phyloP scores from a whole-genome alignment of 148 eudicot genomes.

The Rhododendron molle region DNA sequence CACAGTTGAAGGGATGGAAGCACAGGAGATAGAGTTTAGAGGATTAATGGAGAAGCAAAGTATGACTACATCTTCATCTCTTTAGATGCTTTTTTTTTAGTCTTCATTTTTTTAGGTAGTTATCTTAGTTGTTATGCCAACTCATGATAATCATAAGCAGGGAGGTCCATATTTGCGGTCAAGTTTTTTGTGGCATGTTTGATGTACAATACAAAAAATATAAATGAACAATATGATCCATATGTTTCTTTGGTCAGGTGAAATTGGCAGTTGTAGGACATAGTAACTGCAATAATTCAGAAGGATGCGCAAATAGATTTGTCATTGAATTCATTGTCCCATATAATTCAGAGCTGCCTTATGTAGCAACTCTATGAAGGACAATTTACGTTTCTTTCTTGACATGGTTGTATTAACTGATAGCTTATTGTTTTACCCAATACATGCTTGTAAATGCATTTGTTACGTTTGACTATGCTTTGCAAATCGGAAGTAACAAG shows the following conservation, averaged over 20 bases:
- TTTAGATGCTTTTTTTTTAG: neutral
- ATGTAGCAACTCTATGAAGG: neutral
- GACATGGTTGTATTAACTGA: neutral
- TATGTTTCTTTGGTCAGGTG: neutral
- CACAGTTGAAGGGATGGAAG: slow-evolving; percentile 61
- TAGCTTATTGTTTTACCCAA: neutral
- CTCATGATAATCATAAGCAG: slow-evolving; percentile 2
- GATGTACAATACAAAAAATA: neutral
- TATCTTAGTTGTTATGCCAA: neutral
- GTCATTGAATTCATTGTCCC: neutral
- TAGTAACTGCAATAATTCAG: neutral
- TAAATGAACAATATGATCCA: neutral
- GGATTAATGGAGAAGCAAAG: slow-evolving; percentile 61
- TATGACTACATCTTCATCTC: slow-evolving; percentile 27
- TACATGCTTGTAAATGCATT: neutral
- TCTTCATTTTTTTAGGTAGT: neutral
- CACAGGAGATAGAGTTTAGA: slow-evolving; percentile 52
- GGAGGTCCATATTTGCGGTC: neutral
- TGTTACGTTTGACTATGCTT: neutral
- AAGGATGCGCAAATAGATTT: neutral
- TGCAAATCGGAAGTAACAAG: too few species aligned
- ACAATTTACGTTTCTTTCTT: neutral
- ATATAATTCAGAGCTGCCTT: neutral
- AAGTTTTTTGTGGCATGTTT: neutral
- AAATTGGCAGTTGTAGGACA: neutral